Conservation (phyloP, 2,329 filamentous ascomycete species). For the Fusarium sp. region DNA sequence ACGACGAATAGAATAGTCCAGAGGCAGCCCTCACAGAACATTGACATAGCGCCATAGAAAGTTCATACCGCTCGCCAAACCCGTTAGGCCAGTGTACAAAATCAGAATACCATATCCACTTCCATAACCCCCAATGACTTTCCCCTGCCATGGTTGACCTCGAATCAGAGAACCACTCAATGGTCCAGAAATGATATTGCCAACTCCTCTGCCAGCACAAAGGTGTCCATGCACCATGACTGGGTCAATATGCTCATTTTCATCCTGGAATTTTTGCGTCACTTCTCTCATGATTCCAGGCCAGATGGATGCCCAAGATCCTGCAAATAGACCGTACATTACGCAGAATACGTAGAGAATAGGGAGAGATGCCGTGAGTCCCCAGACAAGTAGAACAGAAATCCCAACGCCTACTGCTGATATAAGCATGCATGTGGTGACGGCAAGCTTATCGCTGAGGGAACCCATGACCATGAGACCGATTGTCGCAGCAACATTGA, state of each 20-base stretch:
- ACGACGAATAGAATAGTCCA: background rate
- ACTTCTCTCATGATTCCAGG: constrained; percentile 62
- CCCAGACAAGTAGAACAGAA: constrained; percentile 70
- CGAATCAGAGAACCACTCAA: constrained; percentile 63
- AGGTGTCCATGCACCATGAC: constrained; percentile 67
- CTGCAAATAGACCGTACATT: constrained; percentile 72
- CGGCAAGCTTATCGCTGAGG: constrained; percentile 63
- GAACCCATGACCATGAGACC: constrained; percentile 58
- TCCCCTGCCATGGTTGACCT: constrained; percentile 56
- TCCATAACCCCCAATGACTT: constrained; percentile 59
- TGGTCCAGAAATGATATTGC: constrained; percentile 67
- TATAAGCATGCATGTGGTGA: constrained; percentile 63
- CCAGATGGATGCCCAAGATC: constrained; percentile 71
- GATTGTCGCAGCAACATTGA: constrained; percentile 67
- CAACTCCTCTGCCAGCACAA: constrained; percentile 67
- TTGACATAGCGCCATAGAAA: constrained; percentile 34
- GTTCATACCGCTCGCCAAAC: constrained; percentile 31
- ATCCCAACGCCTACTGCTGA: constrained; percentile 66
- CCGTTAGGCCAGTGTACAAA: constrained; percentile 62
- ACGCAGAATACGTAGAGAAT: constrained; percentile 70
- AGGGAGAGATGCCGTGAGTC: constrained; percentile 61
- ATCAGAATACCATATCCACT: constrained; percentile 66
- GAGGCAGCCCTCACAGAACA: constrained; percentile 2
- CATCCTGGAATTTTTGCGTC: constrained; percentile 17
- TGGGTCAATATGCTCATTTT: constrained; percentile 49